phyloP scores from a whole-genome alignment of 305 asterid species.

The Fraxinus sp. region DNA sequence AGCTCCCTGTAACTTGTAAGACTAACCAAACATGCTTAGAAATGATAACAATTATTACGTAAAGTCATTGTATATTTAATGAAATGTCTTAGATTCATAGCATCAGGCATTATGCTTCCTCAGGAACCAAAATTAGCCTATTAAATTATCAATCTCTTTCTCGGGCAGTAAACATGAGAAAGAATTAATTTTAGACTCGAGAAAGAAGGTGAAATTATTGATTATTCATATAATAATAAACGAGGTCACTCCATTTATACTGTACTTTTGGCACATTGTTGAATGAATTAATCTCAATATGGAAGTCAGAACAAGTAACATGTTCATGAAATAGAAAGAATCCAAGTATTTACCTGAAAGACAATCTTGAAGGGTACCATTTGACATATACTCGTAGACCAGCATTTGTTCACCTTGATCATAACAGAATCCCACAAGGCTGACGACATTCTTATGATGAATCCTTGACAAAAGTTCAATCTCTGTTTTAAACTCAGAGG shows the following conservation, averaged over 20 bases:
- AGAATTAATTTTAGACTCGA: background rate
- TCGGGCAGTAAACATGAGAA: background rate
- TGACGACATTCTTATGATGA: conserved; percentile 87
- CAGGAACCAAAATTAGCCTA: background rate
- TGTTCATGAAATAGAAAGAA: background rate
- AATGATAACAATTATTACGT: background rate
- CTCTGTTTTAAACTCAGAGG: conserved; percentile 84
- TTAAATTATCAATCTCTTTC: background rate
- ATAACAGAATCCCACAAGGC: conserved; percentile 89
- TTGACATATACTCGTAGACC: conserved; percentile 76
- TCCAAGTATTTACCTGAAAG: conserved; percentile 51
- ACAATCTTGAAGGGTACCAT: conserved; percentile 76
- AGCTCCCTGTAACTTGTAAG: background rate
- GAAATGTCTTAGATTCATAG: background rate
- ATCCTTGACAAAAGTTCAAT: conserved; percentile 90
- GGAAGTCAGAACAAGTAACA: background rate
- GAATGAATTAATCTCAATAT: background rate
- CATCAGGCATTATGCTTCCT: background rate
- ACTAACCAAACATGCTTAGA: background rate
- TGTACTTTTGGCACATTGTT: background rate
- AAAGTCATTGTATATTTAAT: background rate
- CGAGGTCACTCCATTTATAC: background rate
- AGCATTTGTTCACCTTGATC: conserved; percentile 96
- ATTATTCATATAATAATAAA: background rate
- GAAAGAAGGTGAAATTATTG: background rate